Evolutionary conservation across 176 grass and related monocot species (phyloP).

Genomic region (Leersia perrieri): DNA sequence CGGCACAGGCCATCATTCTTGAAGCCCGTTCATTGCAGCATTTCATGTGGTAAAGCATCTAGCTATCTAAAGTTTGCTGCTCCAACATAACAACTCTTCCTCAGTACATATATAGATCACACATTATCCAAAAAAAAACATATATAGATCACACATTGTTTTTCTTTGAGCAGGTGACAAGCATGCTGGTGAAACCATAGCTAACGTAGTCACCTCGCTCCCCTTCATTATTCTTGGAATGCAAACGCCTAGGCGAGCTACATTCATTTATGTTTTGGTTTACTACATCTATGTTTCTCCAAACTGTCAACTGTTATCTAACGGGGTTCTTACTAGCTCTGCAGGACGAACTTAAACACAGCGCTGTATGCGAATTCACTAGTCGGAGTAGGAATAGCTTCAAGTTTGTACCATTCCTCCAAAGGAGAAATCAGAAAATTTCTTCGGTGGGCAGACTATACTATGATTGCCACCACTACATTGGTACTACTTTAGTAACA

Average conservation of each 20-base stretch:
- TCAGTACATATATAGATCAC: too few species aligned
- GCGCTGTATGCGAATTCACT: conserved; percentile 79
- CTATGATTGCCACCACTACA: conserved; percentile 78
- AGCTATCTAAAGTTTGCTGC: neutral
- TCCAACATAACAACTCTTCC: neutral
- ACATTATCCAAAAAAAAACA: too few species aligned
- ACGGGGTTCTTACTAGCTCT: conserved; percentile 11
- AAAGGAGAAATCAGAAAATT: conserved; percentile 62
- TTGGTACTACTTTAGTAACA: conserved; percentile 16
- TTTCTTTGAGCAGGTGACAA: conserved; percentile 66
- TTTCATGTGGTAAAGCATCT: conserved; percentile 45
- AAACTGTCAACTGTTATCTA: neutral
- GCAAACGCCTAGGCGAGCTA: conserved; percentile 63
- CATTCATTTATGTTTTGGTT: neutral
- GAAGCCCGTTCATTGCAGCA: conserved; percentile 69
- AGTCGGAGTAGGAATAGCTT: conserved; percentile 85
- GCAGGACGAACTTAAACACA: conserved; percentile 76
- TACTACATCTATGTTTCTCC: neutral
- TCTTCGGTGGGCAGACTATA: conserved; percentile 89
- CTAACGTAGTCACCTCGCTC: conserved; percentile 79
- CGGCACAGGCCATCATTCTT: conserved; percentile 67
- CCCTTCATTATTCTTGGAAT: conserved; percentile 87
- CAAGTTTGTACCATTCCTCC: conserved; percentile 81
- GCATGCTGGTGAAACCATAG: conserved; percentile 65
- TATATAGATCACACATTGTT: too few species aligned